Evolutionary conservation across 257 asterid species (phyloP), one percentile per base, ranked within the genome.

Genomic region (Nicotiana attenuata): DNA sequence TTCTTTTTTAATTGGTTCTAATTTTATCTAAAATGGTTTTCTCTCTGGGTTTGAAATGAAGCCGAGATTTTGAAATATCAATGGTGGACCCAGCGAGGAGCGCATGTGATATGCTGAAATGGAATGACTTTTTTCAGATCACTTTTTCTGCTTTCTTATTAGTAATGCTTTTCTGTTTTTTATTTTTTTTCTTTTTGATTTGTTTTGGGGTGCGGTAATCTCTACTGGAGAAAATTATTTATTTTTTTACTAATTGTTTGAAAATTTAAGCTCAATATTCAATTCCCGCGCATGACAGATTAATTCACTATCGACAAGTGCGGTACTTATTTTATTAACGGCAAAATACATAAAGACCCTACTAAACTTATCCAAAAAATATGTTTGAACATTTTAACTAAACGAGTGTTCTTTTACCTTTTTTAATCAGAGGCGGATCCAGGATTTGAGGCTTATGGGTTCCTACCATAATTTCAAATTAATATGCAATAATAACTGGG

Each of bases 51-150:
- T 19, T 57, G 64, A 57, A 5, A 8, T 17, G 61, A 56, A 56
- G 60, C 2, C 8, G 76, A 69, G 59, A 71, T 45, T 71, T 71
- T 71, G 60, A 71, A 71, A 45, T 22, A 45, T 57, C 11, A 1
- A 13, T 45, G 14, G 31, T 57, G 78, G 60, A 7, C 60, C 78
- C 78, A 73, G 61, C 22, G 78, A 17, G 78, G 78, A 71, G 78
- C 78, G 78, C 78, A 73, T 73, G 78, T 73, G 78, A 73, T 71
- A 22, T 22, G 78, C 60, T 71, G 78, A 71, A 69, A 71, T 22
- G 31, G 78, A 45, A 73, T 59, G 50, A 41, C 50, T 41, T 8
- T 71, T 69, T 71, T 2, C 38, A 33, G 3, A 22, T 17, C 28
- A 56, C 26, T 73, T 73, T 41, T 73, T 22, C 78, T 13, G n/a